phyloP scores from a whole-genome alignment of 352 stramenopile genomes.

The Sclerospora graminicola region DNA sequence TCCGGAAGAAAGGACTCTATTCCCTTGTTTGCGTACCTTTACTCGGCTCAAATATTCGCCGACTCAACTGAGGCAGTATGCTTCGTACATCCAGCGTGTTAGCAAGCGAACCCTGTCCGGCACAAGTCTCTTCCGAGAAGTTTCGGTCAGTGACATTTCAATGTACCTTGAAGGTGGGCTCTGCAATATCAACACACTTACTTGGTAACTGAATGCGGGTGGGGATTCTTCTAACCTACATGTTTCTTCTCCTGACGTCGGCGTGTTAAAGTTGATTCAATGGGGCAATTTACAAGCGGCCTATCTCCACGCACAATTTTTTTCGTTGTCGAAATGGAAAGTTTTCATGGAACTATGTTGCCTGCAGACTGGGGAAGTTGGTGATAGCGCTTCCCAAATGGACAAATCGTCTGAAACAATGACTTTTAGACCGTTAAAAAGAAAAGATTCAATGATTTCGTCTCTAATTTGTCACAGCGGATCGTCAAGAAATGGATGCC shows the following conservation, averaged over 20 bases:
- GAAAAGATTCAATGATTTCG: conserved; percentile 68
- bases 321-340: conserved; percentile 46
- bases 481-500: background rate
- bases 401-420: conserved; percentile 4
- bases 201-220: conserved; percentile 23
- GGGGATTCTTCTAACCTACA: conserved; percentile 14
- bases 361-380: conserved; percentile 22
- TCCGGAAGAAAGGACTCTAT: conserved; percentile 51
- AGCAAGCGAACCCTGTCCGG: conserved; percentile 5
- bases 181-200: conserved; percentile 16
- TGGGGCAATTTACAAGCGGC: conserved; percentile 46
- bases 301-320: conserved; percentile 42
- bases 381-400: background rate
- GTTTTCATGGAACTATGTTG: conserved; percentile 65
- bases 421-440: conserved; percentile 19
- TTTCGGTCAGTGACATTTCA: conserved; percentile 11
- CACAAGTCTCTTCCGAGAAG: conserved; percentile 5
- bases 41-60: conserved; percentile 47
- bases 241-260: conserved; percentile 18
- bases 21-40: conserved; percentile 54
- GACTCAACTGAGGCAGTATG: conserved; percentile 14
- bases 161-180: conserved; percentile 23
- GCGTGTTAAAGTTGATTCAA: conserved; percentile 28
- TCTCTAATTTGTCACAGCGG: conserved; percentile 26
- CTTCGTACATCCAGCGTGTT: conserved; percentile 11